phyloP scores from a whole-genome alignment of 2,329 filamentous ascomycete species.

The Sclerotinia borealis region DNA sequence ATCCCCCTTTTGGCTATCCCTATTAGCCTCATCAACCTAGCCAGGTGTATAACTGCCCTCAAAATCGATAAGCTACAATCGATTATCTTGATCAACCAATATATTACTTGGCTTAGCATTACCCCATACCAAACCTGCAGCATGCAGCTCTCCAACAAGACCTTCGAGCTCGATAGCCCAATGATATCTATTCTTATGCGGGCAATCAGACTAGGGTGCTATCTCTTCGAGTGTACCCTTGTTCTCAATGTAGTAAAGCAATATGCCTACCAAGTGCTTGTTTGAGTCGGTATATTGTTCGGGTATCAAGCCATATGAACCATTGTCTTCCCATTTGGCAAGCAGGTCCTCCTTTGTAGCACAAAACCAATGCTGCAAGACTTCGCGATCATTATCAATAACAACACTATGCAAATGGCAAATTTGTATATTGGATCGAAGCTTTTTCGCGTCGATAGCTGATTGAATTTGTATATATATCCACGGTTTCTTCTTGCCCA shows the following conservation, averaged over 20 bases:
- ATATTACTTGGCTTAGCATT: background rate
- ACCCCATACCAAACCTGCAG: background rate
- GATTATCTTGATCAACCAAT: background rate
- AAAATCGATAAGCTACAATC: background rate
- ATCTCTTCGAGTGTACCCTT: background rate
- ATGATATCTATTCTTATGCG: background rate
- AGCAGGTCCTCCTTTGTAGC: background rate
- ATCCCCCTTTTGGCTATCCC: background rate
- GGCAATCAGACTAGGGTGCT: background rate
- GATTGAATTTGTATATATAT: background rate
- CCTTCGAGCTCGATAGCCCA: background rate
- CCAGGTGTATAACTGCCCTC: background rate
- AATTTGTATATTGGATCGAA: background rate
- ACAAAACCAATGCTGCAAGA: background rate
- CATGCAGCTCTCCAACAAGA: background rate
- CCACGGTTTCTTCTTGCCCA: no score
- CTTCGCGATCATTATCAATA: background rate
- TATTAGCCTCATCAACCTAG: background rate
- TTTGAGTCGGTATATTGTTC: no score
- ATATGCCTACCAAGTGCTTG: background rate
- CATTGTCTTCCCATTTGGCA: background rate
- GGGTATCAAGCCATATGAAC: no score
- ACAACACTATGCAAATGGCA: background rate
- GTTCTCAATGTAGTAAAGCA: background rate
- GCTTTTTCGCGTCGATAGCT: background rate